phyloP scores from a whole-genome alignment of 164 flowering plant genomes.

The Vitis labrusca region DNA sequence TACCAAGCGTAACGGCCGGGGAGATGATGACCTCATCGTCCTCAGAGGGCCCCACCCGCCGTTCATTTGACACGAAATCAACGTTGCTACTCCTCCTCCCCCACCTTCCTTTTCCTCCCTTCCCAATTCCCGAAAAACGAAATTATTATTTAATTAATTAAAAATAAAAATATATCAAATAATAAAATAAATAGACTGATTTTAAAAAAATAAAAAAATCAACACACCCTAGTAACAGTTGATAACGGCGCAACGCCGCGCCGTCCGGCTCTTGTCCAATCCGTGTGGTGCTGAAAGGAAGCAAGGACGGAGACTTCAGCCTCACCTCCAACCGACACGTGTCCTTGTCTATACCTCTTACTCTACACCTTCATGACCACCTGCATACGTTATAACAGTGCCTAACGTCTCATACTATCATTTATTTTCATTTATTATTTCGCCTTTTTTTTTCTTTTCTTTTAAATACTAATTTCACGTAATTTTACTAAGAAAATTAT shows the following conservation, averaged over 20 bases:
- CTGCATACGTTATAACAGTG: slow-evolving; percentile 22
- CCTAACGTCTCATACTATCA: not conserved
- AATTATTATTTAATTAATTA: too few species aligned
- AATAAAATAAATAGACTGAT: not conserved
- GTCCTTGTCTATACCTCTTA: not conserved
- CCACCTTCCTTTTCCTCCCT: too few species aligned
- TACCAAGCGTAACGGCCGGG: slow-evolving; percentile 45
- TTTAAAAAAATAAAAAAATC: too few species aligned
- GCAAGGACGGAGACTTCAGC: slow-evolving; percentile 23
- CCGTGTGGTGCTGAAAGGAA: slow-evolving; percentile 39
- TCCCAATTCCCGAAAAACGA: too few species aligned
- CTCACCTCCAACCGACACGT: slow-evolving; percentile 23
- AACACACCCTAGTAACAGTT: slow-evolving; percentile 21
- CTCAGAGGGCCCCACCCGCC: slow-evolving; percentile 38
- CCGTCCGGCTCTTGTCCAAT: slow-evolving; percentile 73
- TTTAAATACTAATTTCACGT: not conserved
- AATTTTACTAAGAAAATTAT: too few species aligned
- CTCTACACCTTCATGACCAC: slow-evolving; percentile 7
- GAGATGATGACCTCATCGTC: slow-evolving; percentile 26
- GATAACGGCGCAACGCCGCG: slow-evolving; percentile 68
- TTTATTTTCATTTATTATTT: too few species aligned
- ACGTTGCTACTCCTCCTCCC: slow-evolving; percentile 2
- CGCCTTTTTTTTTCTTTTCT: not conserved
- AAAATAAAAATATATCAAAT: not conserved
- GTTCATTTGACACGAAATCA: slow-evolving; percentile 22